phyloP scores from a whole-genome alignment of 306 rosid species.

The Pachyrhizus erosus region DNA sequence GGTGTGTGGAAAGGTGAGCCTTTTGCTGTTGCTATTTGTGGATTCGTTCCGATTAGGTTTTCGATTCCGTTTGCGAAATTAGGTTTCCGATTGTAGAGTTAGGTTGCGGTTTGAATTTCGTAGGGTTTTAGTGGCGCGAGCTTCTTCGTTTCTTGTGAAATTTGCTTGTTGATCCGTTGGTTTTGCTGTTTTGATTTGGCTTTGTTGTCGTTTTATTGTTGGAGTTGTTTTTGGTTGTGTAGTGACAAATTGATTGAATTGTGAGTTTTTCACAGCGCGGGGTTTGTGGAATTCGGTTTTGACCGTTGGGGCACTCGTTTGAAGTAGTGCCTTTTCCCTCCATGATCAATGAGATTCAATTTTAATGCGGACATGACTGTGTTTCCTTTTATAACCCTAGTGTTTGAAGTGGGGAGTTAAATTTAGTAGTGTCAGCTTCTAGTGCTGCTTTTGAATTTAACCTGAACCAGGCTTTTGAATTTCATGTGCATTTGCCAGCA shows the following conservation, averaged over 20 bases:
- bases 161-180: constrained; percentile 69
- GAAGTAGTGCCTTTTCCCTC: constrained; percentile 33
- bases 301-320: constrained; percentile 49
- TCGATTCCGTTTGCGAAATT: constrained; percentile 9
- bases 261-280: constrained; percentile 31
- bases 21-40: constrained; percentile 45
- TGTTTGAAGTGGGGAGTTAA: constrained; percentile 38
- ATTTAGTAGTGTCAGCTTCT: constrained; percentile 10
- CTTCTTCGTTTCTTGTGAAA: constrained; percentile 37
- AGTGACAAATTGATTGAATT: constrained; percentile 29
- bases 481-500: constrained; percentile 19
- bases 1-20: constrained; percentile 55
- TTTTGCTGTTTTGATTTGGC: constrained; percentile 42
- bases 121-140: constrained; percentile 61
- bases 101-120: constrained; percentile 32
- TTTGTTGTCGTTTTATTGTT: constrained; percentile 30
- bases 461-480: constrained; percentile 20
- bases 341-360: constrained; percentile 27
- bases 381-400: constrained; percentile 10
- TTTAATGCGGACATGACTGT: neutral
- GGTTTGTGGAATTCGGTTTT: constrained; percentile 35
- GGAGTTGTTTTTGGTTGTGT: constrained; percentile 36
- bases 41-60: constrained; percentile 55
- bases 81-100: constrained; percentile 60
- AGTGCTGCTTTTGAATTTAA: constrained; percentile 17